phyloP scores from a whole-genome alignment of 345 rosid species.

The Brassica juncea region DNA sequence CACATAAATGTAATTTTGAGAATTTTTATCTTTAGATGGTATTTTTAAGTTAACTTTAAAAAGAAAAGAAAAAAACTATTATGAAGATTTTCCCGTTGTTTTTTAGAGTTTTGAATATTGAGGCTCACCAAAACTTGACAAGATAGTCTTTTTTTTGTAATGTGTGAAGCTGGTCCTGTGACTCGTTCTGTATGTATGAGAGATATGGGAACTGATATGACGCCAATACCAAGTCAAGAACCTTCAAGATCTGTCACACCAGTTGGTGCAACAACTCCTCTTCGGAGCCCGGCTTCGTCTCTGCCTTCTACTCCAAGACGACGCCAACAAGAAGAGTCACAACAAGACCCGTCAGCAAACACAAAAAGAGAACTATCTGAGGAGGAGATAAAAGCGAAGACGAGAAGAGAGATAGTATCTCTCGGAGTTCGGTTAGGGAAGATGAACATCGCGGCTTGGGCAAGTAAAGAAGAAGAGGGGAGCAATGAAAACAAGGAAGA shows the following conservation, averaged over 20 bases:
- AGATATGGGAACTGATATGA: conserved; percentile 98
- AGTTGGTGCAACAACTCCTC: conserved; percentile 73
- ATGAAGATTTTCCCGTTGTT: background rate
- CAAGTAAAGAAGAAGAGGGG: conserved; percentile 64
- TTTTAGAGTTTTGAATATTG: background rate
- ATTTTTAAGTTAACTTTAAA: no score
- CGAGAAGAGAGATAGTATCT: conserved; percentile 82
- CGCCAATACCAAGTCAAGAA: conserved; percentile 91
- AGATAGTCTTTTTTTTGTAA: background rate
- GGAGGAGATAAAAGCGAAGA: conserved; percentile 67
- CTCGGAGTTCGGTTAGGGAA: conserved; percentile 87
- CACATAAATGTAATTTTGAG: background rate
- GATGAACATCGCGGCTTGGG: conserved; percentile 93
- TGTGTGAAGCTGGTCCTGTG: conserved; percentile 62
- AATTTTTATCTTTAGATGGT: background rate
- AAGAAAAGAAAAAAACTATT: background rate
- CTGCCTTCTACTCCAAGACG: conserved; percentile 71
- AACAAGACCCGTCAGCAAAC: conserved; percentile 1
- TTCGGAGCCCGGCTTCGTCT: conserved; percentile 75
- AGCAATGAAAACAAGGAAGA: background rate
- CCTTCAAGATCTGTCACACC: conserved; percentile 94
- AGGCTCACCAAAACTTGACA: background rate
- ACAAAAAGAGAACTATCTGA: conserved; percentile 53
- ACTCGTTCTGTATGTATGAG: conserved; percentile 93
- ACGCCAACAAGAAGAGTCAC: conserved; percentile 25